These are phyloP conservation scores for Nicotiana noctiflora DNA, from an alignment of 257 asterid species.

Conservation along the genomic window DNA sequence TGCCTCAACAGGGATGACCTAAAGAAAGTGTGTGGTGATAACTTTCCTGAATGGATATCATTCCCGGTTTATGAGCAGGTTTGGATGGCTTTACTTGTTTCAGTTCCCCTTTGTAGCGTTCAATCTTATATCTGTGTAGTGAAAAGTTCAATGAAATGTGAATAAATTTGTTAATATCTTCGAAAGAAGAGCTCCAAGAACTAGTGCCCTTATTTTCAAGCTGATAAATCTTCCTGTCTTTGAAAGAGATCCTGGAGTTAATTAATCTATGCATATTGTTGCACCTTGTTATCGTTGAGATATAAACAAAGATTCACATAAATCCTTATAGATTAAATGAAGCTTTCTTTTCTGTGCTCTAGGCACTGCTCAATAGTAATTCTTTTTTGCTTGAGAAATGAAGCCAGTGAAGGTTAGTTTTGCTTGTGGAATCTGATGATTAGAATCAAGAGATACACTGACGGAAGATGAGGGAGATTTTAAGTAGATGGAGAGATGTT, in stretches of 20 bases:
- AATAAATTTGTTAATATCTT: not conserved
- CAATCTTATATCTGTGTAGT: not conserved
- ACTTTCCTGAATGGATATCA: conserved; percentile 93
- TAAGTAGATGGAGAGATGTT: not conserved
- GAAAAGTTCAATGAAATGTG: not conserved
- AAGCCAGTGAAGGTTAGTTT: not conserved
- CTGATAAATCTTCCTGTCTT: not conserved
- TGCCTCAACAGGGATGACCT: conserved; percentile 81
- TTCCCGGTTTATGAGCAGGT: conserved; percentile 97
- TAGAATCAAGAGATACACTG: not conserved
- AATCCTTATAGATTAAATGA: not conserved
- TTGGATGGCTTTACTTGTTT: conserved; percentile 2
- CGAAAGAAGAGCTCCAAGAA: not conserved
- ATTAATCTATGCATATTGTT: not conserved
- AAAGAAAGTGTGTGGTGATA: conserved; percentile 89
- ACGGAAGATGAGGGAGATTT: not conserved
- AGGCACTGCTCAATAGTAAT: not conserved
- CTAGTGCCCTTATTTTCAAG: not conserved
- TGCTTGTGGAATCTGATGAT: not conserved
- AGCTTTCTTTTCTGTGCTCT: not conserved
- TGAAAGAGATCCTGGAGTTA: not conserved
- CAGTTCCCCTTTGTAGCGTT: not conserved
- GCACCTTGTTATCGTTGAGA: not conserved
- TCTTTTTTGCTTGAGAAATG: not conserved
- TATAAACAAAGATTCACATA: not conserved